These are phyloP conservation scores for Sicyos baderoa DNA, from an alignment of 306 rosid genomes.

Conservation along the genomic window DNA sequence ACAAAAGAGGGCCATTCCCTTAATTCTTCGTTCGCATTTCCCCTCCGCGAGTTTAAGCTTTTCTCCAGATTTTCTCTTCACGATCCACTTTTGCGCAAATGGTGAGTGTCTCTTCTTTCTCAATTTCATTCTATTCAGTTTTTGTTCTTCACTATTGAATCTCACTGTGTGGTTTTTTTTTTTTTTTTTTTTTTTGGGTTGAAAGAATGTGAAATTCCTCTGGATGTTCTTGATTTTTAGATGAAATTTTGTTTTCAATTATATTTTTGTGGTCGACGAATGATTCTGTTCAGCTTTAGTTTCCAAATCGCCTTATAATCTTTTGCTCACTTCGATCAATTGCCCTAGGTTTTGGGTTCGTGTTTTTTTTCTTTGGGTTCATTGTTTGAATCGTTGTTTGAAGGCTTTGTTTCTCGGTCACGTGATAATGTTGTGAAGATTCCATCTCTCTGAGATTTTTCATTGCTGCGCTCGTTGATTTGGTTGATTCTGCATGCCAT, in stretches of 20 bases:
- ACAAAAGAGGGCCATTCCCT: background rate
- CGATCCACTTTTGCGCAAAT: slow-evolving; percentile 5
- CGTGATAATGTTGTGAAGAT: background rate
- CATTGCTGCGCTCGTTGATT: background rate
- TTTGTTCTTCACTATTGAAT: no score
- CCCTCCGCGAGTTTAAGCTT: background rate
- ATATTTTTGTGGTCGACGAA: background rate
- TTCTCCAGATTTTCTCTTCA: slow-evolving; percentile 5
- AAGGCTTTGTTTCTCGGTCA: background rate
- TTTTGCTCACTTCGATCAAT: background rate
- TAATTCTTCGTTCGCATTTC: background rate
- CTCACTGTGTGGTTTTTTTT: no score
- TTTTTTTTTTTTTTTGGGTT: no score
- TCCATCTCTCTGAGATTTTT: background rate
- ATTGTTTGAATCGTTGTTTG: background rate
- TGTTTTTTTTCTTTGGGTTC: background rate
- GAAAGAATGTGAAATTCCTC: no score
- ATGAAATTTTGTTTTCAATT: background rate
- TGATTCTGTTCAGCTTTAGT: background rate
- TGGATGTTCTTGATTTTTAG: background rate
- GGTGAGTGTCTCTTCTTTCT: background rate
- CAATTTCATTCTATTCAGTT: background rate
- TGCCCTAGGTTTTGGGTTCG: background rate
- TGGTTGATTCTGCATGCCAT: background rate
- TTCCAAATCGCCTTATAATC: background rate